Evolutionary conservation across 2,329 filamentous ascomycete species (phyloP).

Genomic region (Xylaria sp.): DNA sequence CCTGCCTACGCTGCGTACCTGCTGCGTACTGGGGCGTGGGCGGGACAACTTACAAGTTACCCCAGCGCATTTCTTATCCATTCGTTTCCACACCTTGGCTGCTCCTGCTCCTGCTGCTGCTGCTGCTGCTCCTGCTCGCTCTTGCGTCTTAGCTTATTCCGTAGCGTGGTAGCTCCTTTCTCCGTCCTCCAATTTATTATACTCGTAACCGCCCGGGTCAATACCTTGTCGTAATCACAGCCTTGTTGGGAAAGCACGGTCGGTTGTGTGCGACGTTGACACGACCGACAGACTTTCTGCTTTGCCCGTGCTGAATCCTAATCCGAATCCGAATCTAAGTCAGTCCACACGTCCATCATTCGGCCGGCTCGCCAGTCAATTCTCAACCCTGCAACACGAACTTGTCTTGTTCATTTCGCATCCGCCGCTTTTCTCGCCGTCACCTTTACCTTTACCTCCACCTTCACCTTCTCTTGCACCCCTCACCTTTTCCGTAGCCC

Average conservation of each 20-base stretch:
- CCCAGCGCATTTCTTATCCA: background rate
- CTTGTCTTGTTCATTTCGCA: background rate
- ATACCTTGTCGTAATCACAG: background rate
- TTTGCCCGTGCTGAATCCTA: no score
- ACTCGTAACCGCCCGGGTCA: background rate
- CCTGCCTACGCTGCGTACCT: no score
- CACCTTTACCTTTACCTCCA: no score
- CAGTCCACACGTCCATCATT: background rate
- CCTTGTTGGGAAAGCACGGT: background rate
- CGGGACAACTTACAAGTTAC: background rate
- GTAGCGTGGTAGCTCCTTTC: background rate
- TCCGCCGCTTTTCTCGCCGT: no score
- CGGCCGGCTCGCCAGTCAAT: background rate
- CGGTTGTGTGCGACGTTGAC: background rate
- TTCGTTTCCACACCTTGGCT: background rate
- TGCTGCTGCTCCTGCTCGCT: no score
- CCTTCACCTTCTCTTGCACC: background rate
- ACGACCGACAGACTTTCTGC: background rate
- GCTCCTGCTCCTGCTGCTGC: no score
- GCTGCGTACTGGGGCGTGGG: no score
- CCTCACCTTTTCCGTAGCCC: constrained; percentile 9
- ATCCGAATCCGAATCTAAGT: background rate
- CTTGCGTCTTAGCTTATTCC: no score
- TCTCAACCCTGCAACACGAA: background rate
- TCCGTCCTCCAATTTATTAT: background rate